phyloP scores from a whole-genome alignment of 371 early-diverging fungal species.

The Mortierella sp. region DNA sequence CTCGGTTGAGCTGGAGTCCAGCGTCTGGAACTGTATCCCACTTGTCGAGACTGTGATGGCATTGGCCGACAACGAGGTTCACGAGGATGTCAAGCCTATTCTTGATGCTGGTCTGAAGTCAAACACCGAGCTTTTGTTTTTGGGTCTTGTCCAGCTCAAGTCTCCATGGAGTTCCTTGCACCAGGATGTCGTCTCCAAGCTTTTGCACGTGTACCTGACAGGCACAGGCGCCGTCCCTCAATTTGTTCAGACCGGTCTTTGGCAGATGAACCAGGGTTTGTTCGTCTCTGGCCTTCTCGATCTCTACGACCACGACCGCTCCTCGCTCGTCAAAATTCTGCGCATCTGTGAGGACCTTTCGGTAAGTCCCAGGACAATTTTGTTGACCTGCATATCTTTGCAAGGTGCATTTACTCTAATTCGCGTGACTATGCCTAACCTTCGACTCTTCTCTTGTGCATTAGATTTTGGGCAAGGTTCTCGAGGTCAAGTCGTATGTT shows the following conservation, averaged over 20 bases:
- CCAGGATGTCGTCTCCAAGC: constrained; percentile 75
- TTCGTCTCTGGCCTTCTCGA: constrained; percentile 79
- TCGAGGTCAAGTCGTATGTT: constrained; percentile 77
- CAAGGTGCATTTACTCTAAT: not conserved
- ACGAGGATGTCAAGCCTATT: constrained; percentile 76
- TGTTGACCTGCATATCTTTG: not conserved
- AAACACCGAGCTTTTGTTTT: constrained; percentile 81
- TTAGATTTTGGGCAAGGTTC: constrained; percentile 78
- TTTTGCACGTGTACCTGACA: constrained; percentile 77
- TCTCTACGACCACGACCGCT: constrained; percentile 81
- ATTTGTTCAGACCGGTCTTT: constrained; percentile 82
- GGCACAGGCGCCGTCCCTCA: constrained; percentile 74
- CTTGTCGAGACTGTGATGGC: constrained; percentile 78
- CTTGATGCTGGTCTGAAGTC: constrained; percentile 76
- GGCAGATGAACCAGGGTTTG: constrained; percentile 76
- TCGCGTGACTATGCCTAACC: not conserved
- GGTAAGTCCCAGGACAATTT: constrained; percentile 57
- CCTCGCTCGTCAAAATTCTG: constrained; percentile 79
- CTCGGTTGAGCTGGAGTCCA: constrained; percentile 61
- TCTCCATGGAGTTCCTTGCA: constrained; percentile 71
- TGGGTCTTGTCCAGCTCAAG: constrained; percentile 82
- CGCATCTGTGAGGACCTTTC: constrained; percentile 89
- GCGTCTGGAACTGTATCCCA: constrained; percentile 84
- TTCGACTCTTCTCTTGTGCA: not conserved
- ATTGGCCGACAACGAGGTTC: constrained; percentile 72